These are phyloP conservation scores for Blastocystis sp. DNA, from an alignment of 352 stramenopile species.

Conservation along the genomic window DNA sequence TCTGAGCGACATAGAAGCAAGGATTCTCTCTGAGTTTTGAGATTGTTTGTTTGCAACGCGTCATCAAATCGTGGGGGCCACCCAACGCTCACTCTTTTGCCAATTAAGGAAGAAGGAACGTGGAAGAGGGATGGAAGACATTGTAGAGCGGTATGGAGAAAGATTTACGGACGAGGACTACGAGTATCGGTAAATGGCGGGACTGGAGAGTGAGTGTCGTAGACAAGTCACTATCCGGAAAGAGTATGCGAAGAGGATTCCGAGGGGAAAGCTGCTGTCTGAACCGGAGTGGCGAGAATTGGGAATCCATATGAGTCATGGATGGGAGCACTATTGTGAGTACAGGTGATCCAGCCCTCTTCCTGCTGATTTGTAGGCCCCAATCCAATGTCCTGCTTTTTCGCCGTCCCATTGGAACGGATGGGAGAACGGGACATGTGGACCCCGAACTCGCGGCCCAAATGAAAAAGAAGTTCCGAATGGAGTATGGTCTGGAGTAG, in stretches of 20 bases:
- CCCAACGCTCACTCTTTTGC: background rate
- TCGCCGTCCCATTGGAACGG: constrained; percentile 28
- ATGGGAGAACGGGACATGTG: constrained; percentile 32
- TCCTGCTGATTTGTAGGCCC: background rate
- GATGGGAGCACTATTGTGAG: constrained; percentile 41
- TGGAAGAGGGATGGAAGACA: background rate
- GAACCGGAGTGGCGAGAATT: constrained; percentile 27
- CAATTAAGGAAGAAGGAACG: background rate
- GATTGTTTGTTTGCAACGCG: background rate
- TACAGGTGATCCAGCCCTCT: background rate
- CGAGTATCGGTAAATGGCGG: constrained; percentile 27
- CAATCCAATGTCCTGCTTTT: constrained; percentile 46
- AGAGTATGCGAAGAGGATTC: constrained; percentile 20
- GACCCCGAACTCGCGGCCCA: background rate
- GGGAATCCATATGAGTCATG: constrained; percentile 51
- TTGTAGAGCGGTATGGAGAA: constrained; percentile 57
- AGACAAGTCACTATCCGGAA: constrained; percentile 47
- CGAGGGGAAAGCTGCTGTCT: constrained; percentile 12
- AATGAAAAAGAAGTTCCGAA: constrained; percentile 13
- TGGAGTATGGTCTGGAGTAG: constrained; percentile 48
- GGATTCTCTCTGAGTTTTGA: constrained; percentile 52
- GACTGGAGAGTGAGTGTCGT: background rate
- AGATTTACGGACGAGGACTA: constrained; percentile 52
- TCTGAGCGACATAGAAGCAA: constrained; percentile 48
- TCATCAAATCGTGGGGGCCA: background rate